Conservation (phyloP, 352 stramenopile genomes). For the Pythium brachiatum region DNA sequence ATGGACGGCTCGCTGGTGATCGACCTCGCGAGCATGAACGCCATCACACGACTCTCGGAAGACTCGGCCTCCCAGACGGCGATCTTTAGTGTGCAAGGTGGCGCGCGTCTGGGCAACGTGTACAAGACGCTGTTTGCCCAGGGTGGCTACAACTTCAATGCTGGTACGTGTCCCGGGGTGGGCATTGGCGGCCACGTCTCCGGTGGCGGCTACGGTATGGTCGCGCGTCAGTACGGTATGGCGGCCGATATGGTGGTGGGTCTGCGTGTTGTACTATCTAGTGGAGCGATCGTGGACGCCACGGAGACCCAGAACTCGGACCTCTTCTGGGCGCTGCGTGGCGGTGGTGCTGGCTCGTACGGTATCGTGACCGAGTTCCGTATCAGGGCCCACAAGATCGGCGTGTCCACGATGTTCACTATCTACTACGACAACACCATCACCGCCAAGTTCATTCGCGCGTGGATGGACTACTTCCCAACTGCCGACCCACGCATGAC, state of each 20-base stretch:
- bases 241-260: slow-evolving; percentile 43
- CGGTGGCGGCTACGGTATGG: slow-evolving; percentile 52
- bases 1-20: slow-evolving; percentile 57
- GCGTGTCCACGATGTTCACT: slow-evolving; percentile 41
- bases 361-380: slow-evolving; percentile 53
- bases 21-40: slow-evolving; percentile 57
- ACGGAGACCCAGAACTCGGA: slow-evolving; percentile 37
- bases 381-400: slow-evolving; percentile 45
- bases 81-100: slow-evolving; percentile 37
- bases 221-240: slow-evolving; percentile 43
- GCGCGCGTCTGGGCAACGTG: slow-evolving; percentile 40
- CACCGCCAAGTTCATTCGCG: slow-evolving; percentile 31
- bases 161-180: slow-evolving; percentile 46
- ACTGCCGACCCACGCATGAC: slow-evolving; percentile 42
- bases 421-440: slow-evolving; percentile 39
- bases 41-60: slow-evolving; percentile 31
- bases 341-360: slow-evolving; percentile 49
- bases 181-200: slow-evolving; percentile 56
- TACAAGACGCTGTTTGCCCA: slow-evolving; percentile 46
- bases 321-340: slow-evolving; percentile 50
- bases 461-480: slow-evolving; percentile 57
- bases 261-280: slow-evolving; percentile 46
- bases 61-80: slow-evolving; percentile 28
- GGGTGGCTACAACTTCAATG: slow-evolving; percentile 55
- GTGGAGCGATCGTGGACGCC: slow-evolving; percentile 40